Conservation (phyloP, 345 rosid species). For the Hypericum androsaemum region DNA sequence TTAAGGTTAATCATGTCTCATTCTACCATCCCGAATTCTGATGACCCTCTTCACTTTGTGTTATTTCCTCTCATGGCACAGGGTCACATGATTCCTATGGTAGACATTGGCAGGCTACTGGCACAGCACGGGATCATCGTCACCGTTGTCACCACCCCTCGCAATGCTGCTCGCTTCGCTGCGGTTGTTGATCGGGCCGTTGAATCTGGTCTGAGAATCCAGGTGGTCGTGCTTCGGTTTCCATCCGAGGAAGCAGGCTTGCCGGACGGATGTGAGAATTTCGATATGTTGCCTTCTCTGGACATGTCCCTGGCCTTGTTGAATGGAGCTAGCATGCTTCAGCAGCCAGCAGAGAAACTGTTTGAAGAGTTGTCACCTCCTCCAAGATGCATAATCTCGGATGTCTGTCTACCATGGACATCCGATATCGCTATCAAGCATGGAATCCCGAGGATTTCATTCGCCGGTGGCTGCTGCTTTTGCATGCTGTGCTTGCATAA, state of each 20-base stretch:
- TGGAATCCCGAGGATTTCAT: conserved; percentile 34
- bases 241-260: conserved; percentile 12
- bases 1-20: too few species aligned
- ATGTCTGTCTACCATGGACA: conserved; percentile 26
- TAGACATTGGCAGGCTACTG: neutral
- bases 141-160: conserved; percentile 17
- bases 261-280: conserved; percentile 16
- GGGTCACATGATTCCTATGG: too few species aligned
- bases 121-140: conserved; percentile 13
- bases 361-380: neutral
- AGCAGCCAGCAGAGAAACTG: conserved; percentile 6
- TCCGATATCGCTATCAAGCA: conserved; percentile 25
- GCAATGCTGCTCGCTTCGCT: conserved; percentile 8
- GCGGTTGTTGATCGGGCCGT: conserved; percentile 3
- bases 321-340: conserved; percentile 6
- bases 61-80: too few species aligned
- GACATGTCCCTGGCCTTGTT: conserved; percentile 10
- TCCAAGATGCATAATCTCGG: conserved; percentile 41
- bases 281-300: conserved; percentile 9
- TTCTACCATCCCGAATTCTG: too few species aligned
- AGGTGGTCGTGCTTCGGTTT: conserved; percentile 7
- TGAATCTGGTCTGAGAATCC: conserved; percentile 9
- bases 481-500: conserved; percentile 17
- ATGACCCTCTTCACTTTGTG: too few species aligned
- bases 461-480: conserved; percentile 35